Percentiles rank a stretch among this genome's conserved stretches.
These are phyloP conservation scores for Cystofilobasidium capitatum DNA, from an alignment of 768 basidiomycete species.

Conservation along the genomic window DNA sequence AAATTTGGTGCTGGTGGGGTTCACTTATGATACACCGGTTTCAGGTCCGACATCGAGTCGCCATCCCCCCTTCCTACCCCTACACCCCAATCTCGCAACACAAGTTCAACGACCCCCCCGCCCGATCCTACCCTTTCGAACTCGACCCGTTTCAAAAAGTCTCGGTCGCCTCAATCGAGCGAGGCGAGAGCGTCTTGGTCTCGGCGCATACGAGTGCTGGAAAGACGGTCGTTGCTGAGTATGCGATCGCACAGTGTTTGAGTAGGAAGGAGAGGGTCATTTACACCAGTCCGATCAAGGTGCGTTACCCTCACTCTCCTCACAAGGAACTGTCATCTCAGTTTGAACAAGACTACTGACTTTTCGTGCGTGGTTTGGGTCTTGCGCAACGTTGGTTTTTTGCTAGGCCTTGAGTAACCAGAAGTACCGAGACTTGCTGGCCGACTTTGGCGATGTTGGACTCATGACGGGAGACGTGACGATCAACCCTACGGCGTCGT, in stretches of 20 bases:
- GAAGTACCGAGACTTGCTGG: slow-evolving; percentile 95
- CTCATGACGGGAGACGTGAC: slow-evolving; percentile 99
- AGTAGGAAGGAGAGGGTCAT: slow-evolving; percentile 91
- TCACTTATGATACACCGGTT: no score
- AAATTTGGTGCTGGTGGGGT: not conserved
- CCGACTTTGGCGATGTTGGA: slow-evolving; percentile 94
- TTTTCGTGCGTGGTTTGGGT: not conserved
- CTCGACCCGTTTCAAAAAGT: slow-evolving; percentile 96
- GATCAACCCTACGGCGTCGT: slow-evolving; percentile 92
- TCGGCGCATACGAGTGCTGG: slow-evolving; percentile 98
- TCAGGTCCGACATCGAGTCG: slow-evolving; percentile 94
- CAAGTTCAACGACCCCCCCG: slow-evolving; percentile 81
- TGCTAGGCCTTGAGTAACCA: slow-evolving; percentile 90
- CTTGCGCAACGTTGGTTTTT: not conserved
- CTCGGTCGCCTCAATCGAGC: slow-evolving; percentile 86
- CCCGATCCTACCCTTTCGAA: slow-evolving; percentile 86
- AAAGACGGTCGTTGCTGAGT: slow-evolving; percentile 98
- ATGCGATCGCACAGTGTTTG: slow-evolving; percentile 94
- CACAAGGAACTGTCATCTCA: no score
- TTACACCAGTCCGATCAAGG: slow-evolving; percentile 99
- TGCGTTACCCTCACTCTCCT: slow-evolving; percentile 43
- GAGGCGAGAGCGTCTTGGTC: slow-evolving; percentile 93
- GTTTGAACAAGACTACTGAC: not conserved
- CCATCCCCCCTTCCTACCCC: slow-evolving; percentile 81
- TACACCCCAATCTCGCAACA: slow-evolving; percentile 86